phyloP scores from a whole-genome alignment of 768 basidiomycete species.

The Termitomyces bulborhizus region DNA sequence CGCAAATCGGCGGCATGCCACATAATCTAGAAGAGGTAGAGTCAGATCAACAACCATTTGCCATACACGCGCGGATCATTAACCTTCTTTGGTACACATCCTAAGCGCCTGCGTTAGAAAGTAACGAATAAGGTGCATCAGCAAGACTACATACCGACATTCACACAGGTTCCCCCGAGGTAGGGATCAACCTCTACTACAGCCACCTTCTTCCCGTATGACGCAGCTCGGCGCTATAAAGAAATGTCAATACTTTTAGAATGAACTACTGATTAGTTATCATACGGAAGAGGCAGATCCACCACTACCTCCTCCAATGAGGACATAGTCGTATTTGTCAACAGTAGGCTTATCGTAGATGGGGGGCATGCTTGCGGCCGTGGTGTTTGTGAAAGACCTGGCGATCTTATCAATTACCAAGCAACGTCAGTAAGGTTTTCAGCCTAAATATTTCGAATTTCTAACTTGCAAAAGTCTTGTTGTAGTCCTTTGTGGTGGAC shows the following conservation, averaged over 20 bases:
- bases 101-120: constrained; percentile 26
- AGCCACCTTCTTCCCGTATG: constrained; percentile 91
- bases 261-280: constrained; percentile 3
- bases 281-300: constrained; percentile 84
- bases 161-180: constrained; percentile 95
- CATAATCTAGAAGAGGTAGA: constrained; percentile 66
- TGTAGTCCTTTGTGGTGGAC: constrained; percentile 11
- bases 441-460: background rate
- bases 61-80: background rate
- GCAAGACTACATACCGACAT: constrained; percentile 69
- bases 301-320: constrained; percentile 92
- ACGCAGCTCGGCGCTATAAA: constrained; percentile 80
- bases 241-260: background rate
- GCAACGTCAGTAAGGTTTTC: constrained; percentile 10
- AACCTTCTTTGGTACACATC: constrained; percentile 96
- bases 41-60: background rate
- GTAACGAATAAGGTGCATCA: background rate
- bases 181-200: constrained; percentile 70
- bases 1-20: constrained; percentile 93
- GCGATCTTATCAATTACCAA: constrained; percentile 31
- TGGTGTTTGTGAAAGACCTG: constrained; percentile 34
- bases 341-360: constrained; percentile 51
- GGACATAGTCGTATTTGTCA: constrained; percentile 77
- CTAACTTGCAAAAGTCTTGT: constrained; percentile 15
- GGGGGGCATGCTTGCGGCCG: constrained; percentile 60